These are phyloP conservation scores for Cucumis variabilis DNA, from an alignment of 331 rosid species.

Conservation along the genomic window DNA sequence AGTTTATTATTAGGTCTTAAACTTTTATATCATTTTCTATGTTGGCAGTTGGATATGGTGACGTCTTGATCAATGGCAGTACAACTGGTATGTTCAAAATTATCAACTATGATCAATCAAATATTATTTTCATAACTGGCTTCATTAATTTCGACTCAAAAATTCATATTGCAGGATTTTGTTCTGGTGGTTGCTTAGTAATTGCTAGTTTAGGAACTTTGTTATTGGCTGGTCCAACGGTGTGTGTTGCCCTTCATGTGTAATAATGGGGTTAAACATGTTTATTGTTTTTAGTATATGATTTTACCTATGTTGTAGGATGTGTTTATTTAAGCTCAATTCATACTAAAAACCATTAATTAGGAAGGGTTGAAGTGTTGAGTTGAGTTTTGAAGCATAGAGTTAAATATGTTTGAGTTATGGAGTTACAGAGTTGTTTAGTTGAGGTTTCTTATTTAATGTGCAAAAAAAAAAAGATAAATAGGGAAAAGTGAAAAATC, in stretches of 20 bases:
- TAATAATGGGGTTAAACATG: neutral
- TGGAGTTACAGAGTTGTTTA: no score
- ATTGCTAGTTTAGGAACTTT: slow-evolving; percentile 83
- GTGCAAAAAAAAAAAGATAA: no score
- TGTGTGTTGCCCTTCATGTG: slow-evolving; percentile 29
- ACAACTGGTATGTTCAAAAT: slow-evolving; percentile 56
- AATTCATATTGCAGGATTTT: slow-evolving; percentile 49
- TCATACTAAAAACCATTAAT: slow-evolving; percentile 35
- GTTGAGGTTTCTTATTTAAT: no score
- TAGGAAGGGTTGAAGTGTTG: neutral
- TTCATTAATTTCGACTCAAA: neutral
- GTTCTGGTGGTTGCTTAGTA: slow-evolving; percentile 63
- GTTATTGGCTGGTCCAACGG: slow-evolving; percentile 78
- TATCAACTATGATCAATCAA: neutral
- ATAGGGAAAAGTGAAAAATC: no score
- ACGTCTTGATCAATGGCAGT: slow-evolving; percentile 56
- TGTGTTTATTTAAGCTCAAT: neutral
- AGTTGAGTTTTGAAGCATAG: no score
- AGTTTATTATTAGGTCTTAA: neutral
- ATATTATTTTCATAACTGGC: neutral
- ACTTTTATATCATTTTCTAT: slow-evolving; percentile 21
- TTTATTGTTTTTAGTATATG: neutral
- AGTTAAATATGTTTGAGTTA: no score
- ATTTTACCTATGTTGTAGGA: neutral
- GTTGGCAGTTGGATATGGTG: slow-evolving; percentile 76